These are phyloP conservation scores for Globisporangium nagaii DNA, from an alignment of 352 stramenopile species.

Conservation along the genomic window DNA sequence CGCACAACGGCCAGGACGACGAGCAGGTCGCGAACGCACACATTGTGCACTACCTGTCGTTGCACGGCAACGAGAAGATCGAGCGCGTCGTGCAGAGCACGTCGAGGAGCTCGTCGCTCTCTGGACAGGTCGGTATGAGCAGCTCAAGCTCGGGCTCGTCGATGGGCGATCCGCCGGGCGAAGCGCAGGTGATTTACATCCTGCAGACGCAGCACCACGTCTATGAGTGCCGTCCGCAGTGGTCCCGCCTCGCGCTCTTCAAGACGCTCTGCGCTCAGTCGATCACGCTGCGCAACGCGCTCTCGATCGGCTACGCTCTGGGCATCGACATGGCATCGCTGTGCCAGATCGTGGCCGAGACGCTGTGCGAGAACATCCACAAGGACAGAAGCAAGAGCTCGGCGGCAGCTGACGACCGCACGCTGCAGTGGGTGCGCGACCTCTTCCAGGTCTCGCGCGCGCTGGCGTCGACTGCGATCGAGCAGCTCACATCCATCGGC, in stretches of 20 bases:
- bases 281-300: conserved; percentile 58
- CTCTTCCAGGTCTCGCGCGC: conserved; percentile 70
- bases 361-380: conserved; percentile 44
- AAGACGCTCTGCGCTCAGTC: conserved; percentile 50
- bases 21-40: conserved; percentile 37
- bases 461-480: conserved; percentile 56
- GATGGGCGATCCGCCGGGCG: conserved; percentile 13
- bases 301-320: conserved; percentile 83
- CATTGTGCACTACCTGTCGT: conserved; percentile 72
- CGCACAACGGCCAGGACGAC: conserved; percentile 50
- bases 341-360: conserved; percentile 80
- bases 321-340: conserved; percentile 86
- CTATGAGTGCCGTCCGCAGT: conserved; percentile 84
- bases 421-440: conserved; percentile 66
- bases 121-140: background rate
- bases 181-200: conserved; percentile 74
- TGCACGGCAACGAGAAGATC: conserved; percentile 74
- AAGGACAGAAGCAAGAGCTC: conserved; percentile 15
- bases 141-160: no score
- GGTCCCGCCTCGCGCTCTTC: conserved; percentile 78
- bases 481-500: conserved; percentile 57
- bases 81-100: conserved; percentile 67
- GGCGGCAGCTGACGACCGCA: conserved; percentile 14
- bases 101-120: conserved; percentile 12
- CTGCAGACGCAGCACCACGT: conserved; percentile 77